Evolutionary conservation across 2,329 filamentous ascomycete species (phyloP), one percentile per base, ranked within the genome.

Genomic region (Domatiomyces globalis): DNA sequence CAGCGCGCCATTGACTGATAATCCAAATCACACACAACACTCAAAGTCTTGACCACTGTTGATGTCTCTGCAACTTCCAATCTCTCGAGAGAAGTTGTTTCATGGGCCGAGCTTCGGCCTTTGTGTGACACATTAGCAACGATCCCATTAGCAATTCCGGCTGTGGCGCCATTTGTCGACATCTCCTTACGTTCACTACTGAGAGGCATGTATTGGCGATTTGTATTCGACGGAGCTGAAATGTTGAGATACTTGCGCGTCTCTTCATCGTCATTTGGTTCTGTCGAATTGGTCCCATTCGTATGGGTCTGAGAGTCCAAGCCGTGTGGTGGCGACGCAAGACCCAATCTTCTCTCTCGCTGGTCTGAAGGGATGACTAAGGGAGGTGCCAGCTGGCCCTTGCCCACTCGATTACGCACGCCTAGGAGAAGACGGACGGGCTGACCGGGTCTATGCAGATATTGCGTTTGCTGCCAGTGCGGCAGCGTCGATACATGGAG

Each of bases 401-500:
- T 39, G 4, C 33, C 10, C 10, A 15, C 33, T 15, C 33, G 33
- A 39, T 39, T 39, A 39, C 33, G 33, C 33, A 39, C 33, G 12
- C 10, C 33, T 15, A 39, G 8, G 9, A 39, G 9, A 15, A 39
- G 33, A 17, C 51, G 12, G 5, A n/a, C 17, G 20, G 51, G 42
- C 39, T 46, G 42, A 8, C n/a, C 33, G 15, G 50, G 52, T 19
- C 54, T 18, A 19, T 51, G 44, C 22, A 29, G 20, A 55, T 57
- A 59, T 22, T 22, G 44, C 5, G 43, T 22, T 43, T 51, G 48
- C 43, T 29, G 49, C 45, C 45, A 39, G 12, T 39, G 33, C 33
- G 33, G 15, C 33, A 39, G 12, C 1, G 10, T 39, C 4, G 33
- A 54, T 6, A 57, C 58, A 45, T 57, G 57, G 20, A 60, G 19